Evolutionary conservation across 306 rosid genomes (phyloP).

Genomic region (Castanospermum australe): DNA sequence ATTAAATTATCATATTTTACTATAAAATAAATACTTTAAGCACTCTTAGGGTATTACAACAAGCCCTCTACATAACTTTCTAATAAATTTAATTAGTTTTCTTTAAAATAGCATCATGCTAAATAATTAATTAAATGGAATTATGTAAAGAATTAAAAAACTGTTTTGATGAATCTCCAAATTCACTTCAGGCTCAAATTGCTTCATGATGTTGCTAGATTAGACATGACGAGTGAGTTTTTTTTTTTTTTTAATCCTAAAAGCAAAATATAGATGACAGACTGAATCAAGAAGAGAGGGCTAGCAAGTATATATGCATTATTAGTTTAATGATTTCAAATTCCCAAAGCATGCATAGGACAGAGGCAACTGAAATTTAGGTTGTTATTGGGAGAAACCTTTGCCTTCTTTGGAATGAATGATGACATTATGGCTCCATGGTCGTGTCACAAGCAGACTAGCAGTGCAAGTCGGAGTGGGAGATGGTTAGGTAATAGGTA

Average conservation of each 20-base stretch:
- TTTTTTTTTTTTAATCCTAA: neutral
- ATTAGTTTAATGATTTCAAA: neutral
- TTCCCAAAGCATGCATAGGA: neutral
- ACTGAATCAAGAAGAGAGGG: neutral
- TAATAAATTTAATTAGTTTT: too few species aligned
- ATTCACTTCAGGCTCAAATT: neutral
- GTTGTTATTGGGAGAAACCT: neutral
- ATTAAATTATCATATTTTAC: neutral
- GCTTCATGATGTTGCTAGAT: neutral
- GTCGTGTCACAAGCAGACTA: slow-evolving; percentile 35
- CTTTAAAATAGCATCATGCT: too few species aligned
- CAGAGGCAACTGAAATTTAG: neutral
- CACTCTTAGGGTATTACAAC: too few species aligned
- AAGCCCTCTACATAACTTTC: too few species aligned
- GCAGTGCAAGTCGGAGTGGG: neutral
- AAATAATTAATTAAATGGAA: neutral
- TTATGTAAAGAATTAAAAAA: neutral
- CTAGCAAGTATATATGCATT: neutral
- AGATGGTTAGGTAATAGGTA: neutral
- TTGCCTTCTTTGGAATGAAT: neutral
- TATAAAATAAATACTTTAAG: neutral
- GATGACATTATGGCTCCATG: neutral
- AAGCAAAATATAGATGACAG: neutral
- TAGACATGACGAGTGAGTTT: neutral
- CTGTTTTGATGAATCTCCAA: neutral